Base-by-base conservation (phyloP, 2,329 filamentous ascomycete species). In the Stemphylium vesicarium region DNA sequence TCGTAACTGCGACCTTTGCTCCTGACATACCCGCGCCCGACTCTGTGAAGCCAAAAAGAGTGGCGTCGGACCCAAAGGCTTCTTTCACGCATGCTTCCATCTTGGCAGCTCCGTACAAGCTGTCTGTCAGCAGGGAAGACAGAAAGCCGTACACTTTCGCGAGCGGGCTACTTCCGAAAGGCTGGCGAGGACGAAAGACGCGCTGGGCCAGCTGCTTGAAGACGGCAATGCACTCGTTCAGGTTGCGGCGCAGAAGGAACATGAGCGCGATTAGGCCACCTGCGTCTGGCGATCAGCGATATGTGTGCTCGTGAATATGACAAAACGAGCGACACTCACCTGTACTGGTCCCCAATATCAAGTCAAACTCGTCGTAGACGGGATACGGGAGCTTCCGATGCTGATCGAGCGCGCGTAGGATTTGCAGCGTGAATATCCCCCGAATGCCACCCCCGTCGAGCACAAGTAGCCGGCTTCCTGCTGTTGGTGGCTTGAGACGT, bases 101-200 rank as follows among this genome's bases (percentile, higher is more conserved):
- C 65, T 77, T 32, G 60, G 61, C 44, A 72, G 76, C 56, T 70
- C 33, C 51, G 44, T 61, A 44, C 33, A 66, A 46, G 55, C 54
- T 57, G 52, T 51, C 31, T 12, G 29, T 46, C 24, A 49, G 53
- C 15, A 49, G 8, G 9, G 39, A 52, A 29, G 20, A 51, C 46
- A 56, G 70, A 39, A 83, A 63, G 69, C 62, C 75, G 79, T 46
- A 56, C 2, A 58, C 11, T 15, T 41, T 59, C 10, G 22, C 18
- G 9, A 56, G 39, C 4, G 56, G 3, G 20, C 9, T 16, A 29
- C 24, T 48, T 38, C 48, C 18, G 9, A 53, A 36, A 2, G 3
- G 5, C 24, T 37, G 11, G 16, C 15, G 4, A 47, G n/a, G 10
- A 26, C 10, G 9, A 32, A 64, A 64, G 4, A 64, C 51, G 6